These are phyloP conservation scores for Verticillium dahliae DNA, from an alignment of 2,329 filamentous ascomycete species.

Conservation along the genomic window DNA sequence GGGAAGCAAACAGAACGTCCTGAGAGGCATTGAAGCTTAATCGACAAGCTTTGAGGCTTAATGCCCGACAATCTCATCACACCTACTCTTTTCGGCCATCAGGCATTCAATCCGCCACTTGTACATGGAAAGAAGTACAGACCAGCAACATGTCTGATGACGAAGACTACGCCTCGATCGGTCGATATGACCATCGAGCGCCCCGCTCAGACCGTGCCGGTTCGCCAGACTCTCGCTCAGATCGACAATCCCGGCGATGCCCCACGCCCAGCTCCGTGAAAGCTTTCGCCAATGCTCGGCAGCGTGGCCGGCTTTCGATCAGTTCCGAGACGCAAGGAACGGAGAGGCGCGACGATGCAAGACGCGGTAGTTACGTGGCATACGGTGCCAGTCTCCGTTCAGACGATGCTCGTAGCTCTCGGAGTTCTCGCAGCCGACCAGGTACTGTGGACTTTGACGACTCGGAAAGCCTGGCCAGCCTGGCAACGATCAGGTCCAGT, in stretches of 20 bases:
- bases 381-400: constrained; percentile 65
- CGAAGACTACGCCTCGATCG: neutral
- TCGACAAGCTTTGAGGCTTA: neutral
- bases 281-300: constrained; percentile 86
- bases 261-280: constrained; percentile 94
- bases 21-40: neutral
- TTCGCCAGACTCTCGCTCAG: neutral
- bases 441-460: constrained; percentile 59
- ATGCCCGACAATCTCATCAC: neutral
- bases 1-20: neutral
- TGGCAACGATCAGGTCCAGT: constrained; percentile 62
- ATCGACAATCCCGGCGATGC: neutral
- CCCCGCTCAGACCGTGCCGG: neutral
- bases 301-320: constrained; percentile 68
- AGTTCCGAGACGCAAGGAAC: constrained; percentile 40
- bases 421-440: constrained; percentile 56
- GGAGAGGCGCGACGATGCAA: constrained; percentile 57
- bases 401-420: constrained; percentile 61
- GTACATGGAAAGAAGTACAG: neutral
- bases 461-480: constrained; percentile 52
- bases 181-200: neutral
- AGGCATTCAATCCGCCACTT: neutral
- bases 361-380: constrained; percentile 25
- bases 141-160: neutral
- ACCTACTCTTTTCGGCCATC: neutral